Base-by-base conservation (phyloP, 1,139 yeast species). In the Pichia sorboxylosa region DNA sequence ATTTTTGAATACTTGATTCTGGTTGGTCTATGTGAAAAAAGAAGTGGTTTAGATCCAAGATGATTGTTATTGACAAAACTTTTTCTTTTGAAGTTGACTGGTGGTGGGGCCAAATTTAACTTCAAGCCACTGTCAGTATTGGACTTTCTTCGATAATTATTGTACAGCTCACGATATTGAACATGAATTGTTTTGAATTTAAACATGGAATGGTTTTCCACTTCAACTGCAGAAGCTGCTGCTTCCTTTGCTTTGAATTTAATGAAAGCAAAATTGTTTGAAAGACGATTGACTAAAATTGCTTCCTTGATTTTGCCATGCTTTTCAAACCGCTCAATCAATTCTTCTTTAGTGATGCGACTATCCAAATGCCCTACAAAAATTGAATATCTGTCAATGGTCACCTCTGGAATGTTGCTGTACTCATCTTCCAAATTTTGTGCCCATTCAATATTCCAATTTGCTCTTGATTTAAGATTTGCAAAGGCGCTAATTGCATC, bases 401-500 rank as follows among this genome's bases (percentile, higher is more conserved):
- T 54, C 11, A 62, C 57, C 39, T 53, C 47, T 16, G 58, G 48
- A 10, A 49, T 46, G 17, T 53, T 46, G 29, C 47, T 49, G 33
- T 40, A 48, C 33, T 43, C 55, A 24, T 62, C 63, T 33, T 73
- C 82, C 29, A 81, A 64, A 49, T 84, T 84, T 55, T 81, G 87
- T 0, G 92, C 84, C 94, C 94, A 83, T 46, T 79, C 84, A 26
- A 78, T 81, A 24, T 59, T 57, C 65, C 73, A 74, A 17, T 57
- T 52, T 2, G 63, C 56, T 29, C 61, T 63, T 24, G 69, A 64
- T 39, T 79, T 67, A 39, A 81, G 63, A 45, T 65, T 69, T 1
- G 92, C 87, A 61, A 73, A 85, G 0, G 94, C 94, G 46, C 78
- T 66, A 31, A 84, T 82, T 2, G 96, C 96, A 54, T 87, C 96